Evolutionary conservation across 352 stramenopile species (phyloP).

Genomic region (Blastocystis sp.): DNA sequence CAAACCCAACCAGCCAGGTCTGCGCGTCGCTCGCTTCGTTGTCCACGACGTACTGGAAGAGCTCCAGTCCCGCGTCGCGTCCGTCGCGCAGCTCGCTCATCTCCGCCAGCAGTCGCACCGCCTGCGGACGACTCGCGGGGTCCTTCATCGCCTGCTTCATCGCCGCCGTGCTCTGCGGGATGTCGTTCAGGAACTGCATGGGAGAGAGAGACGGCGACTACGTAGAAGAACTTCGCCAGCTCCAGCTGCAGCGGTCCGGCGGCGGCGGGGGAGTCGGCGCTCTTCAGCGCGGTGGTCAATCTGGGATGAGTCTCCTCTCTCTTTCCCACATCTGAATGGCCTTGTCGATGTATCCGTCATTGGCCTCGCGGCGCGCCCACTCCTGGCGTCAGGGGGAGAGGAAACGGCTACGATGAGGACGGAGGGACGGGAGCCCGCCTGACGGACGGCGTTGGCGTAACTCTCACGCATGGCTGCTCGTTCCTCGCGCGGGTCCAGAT

Average conservation of each 20-base stretch:
- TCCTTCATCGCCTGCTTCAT: constrained; percentile 8
- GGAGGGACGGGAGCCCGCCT: no score
- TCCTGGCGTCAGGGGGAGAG: no score
- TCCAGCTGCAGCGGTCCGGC: background rate
- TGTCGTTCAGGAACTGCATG: background rate
- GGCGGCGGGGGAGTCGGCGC: background rate
- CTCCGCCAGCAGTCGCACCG: background rate
- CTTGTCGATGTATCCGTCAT: constrained; percentile 2
- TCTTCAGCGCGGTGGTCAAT: background rate
- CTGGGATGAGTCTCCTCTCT: background rate
- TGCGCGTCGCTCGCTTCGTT: background rate
- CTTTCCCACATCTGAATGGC: background rate
- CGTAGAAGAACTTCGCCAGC: constrained; percentile 8
- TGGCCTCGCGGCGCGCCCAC: background rate
- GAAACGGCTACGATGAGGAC: no score
- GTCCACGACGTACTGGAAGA: background rate
- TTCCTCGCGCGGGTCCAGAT: background rate
- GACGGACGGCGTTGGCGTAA: background rate
- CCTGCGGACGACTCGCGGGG: background rate
- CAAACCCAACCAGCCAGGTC: background rate
- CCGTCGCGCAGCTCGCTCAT: background rate
- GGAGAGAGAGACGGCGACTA: background rate
- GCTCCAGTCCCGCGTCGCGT: background rate
- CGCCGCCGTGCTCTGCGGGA: background rate
- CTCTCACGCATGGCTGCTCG: background rate